Evolutionary conservation across 345 rosid species (phyloP).

Genomic region (Pugionium dolabratum): DNA sequence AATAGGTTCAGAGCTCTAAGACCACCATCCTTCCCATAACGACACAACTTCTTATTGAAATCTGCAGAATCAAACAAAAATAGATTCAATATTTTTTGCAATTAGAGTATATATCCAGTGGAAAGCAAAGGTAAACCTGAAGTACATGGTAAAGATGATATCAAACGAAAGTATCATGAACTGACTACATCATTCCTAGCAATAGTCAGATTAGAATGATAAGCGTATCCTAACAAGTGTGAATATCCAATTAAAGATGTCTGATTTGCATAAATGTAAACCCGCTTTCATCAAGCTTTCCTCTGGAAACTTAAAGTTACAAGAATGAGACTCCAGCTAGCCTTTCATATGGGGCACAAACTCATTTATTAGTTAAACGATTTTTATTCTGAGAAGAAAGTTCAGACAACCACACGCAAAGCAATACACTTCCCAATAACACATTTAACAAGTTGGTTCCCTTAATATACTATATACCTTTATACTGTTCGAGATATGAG

Average conservation of each 20-base stretch:
- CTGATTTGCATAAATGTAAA: constrained; percentile 8
- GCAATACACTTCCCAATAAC: constrained; percentile 8
- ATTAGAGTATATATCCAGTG: neutral
- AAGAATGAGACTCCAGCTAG: neutral
- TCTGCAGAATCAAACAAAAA: constrained; percentile 49
- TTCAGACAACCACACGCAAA: neutral
- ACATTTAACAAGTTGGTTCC: constrained; percentile 4
- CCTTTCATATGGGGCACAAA: neutral
- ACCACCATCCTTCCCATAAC: constrained; percentile 21
- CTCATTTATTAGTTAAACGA: neutral
- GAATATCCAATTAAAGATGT: constrained; percentile 1
- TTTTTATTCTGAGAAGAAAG: constrained; percentile 9
- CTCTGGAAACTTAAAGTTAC: neutral
- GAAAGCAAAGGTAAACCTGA: neutral
- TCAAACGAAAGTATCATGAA: neutral
- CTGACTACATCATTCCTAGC: neutral
- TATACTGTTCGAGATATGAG: constrained; percentile 56
- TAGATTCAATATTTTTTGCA: constrained; percentile 8
- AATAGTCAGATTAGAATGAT: neutral
- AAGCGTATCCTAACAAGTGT: constrained; percentile 4
- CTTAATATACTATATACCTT: constrained; percentile 41
- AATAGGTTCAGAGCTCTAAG: constrained; percentile 52
- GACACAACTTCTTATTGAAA: constrained; percentile 37
- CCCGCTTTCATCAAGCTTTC: neutral
- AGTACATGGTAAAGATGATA: constrained; percentile 5